phyloP scores from a whole-genome alignment of 495 filamentous ascomycete genomes.

The Ramalina intermedia region DNA sequence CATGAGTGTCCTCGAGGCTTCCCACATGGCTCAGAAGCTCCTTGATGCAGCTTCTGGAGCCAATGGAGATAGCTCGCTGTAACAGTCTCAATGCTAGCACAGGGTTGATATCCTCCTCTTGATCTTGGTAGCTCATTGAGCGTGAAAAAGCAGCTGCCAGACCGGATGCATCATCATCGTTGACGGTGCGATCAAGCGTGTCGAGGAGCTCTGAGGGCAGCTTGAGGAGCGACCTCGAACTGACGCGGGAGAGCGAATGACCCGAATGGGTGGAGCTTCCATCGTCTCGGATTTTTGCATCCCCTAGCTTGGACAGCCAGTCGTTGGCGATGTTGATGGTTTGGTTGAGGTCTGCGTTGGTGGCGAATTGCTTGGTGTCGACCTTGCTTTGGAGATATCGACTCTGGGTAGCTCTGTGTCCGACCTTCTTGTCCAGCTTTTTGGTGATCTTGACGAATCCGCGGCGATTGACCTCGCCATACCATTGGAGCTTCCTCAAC shows the following conservation, averaged over 20 bases:
- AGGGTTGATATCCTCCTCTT: slow-evolving; percentile 33
- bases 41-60: slow-evolving; percentile 51
- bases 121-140: slow-evolving; percentile 34
- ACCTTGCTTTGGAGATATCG: slow-evolving; percentile 80
- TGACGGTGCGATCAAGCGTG: slow-evolving; percentile 61
- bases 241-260: slow-evolving; percentile 53
- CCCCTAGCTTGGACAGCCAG: slow-evolving; percentile 72
- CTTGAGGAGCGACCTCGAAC: slow-evolving; percentile 55
- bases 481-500: slow-evolving; percentile 87
- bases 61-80: slow-evolving; percentile 66
- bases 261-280: slow-evolving; percentile 54
- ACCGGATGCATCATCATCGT: slow-evolving; percentile 50
- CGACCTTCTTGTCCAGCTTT: slow-evolving; percentile 87
- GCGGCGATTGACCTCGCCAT: slow-evolving; percentile 87
- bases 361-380: slow-evolving; percentile 69
- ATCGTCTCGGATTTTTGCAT: slow-evolving; percentile 57
- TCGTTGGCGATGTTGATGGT: slow-evolving; percentile 70
- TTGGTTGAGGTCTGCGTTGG: slow-evolving; percentile 47
- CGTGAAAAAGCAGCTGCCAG: slow-evolving; percentile 45
- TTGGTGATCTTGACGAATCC: slow-evolving; percentile 98
- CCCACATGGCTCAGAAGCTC: slow-evolving; percentile 50
- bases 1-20: slow-evolving; percentile 68
- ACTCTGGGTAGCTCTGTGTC: slow-evolving; percentile 54
- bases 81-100: slow-evolving; percentile 63
- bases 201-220: slow-evolving; percentile 51